Evolutionary conservation across 2,329 filamentous ascomycete genomes (phyloP), one percentile per base, ranked within the genome.

Genomic region (Xylaria sp.): DNA sequence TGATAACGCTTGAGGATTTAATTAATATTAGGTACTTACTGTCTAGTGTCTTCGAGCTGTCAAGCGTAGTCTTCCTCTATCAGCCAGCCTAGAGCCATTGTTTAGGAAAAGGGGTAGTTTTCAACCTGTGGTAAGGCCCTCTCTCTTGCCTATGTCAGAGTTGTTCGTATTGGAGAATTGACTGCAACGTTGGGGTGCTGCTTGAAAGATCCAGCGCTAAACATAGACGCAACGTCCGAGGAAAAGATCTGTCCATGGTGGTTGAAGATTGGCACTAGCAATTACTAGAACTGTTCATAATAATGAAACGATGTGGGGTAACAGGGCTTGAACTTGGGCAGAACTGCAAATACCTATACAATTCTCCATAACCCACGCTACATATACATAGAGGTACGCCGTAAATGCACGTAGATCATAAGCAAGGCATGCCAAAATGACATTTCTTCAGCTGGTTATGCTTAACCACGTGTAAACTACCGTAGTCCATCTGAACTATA

Each of bases 241-340:
- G 59, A 33, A 58, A 57, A 29, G 58, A 63, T 63, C 54, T 58
- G 63, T 39, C 20, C 38, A 58, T 39, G 45, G 38, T 51, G 36
- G 44, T 57, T 47, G 53, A 53, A 33, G 58, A 45, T 47, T 55
- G n/a, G 15, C 44, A 50, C n/a, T 49, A 5, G 2, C 22, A 25
- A 57, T 44, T 45, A 13, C 36, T 17, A 29, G 20, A 45, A 25
- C 31, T 15, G 44, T 31, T 27, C 20, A 36, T 57, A 44, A 51
- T 9, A 53, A 58, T 66, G 27, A 58, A 62, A 66, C 31, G 36
- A 62, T 45, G 63, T 66, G 58, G 63, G 13, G 63, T 53, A n/a
- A 25, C 31, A 50, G 20, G 22, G 31, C 50, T 49, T 36, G 49
- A 29, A n/a, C 10, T 5, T 36, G 36, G 44, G 55, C 42, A 36